Evolutionary conservation across 345 rosid genomes (phyloP).

Genomic region (Gossypium stocksii): DNA sequence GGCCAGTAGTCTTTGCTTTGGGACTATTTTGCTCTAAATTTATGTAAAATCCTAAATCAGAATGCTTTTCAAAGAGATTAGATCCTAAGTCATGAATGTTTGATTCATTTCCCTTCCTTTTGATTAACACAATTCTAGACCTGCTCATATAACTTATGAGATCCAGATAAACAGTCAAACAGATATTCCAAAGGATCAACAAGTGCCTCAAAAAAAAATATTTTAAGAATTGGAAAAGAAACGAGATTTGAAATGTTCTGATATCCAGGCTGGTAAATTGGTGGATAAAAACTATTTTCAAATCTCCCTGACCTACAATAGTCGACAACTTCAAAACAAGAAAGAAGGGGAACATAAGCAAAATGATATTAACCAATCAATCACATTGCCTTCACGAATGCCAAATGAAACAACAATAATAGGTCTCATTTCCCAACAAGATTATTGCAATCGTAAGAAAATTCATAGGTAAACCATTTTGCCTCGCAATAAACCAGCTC

Average conservation of each 20-base stretch:
- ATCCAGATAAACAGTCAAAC: background rate
- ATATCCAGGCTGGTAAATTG: background rate
- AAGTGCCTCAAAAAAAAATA: background rate
- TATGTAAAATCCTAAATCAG: background rate
- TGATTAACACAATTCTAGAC: background rate
- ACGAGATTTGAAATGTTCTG: background rate
- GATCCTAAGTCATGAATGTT: background rate
- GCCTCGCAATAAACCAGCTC: too few relatives aligned
- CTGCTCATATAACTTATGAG: background rate
- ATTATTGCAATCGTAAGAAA: conserved; percentile 1
- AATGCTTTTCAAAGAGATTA: background rate
- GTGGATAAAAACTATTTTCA: background rate
- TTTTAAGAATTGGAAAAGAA: background rate
- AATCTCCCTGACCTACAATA: background rate
- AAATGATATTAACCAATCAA: background rate
- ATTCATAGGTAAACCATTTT: background rate
- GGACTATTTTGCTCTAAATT: conserved; percentile 13
- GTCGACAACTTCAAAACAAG: background rate
- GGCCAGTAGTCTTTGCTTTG: conserved; percentile 17
- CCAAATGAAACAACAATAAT: background rate
- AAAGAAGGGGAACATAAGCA: background rate
- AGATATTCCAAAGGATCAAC: background rate
- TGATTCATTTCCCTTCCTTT: background rate
- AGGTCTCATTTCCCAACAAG: background rate
- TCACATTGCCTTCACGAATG: background rate